phyloP scores from a whole-genome alignment of 495 filamentous ascomycete genomes.

The Evernia prunastri region DNA sequence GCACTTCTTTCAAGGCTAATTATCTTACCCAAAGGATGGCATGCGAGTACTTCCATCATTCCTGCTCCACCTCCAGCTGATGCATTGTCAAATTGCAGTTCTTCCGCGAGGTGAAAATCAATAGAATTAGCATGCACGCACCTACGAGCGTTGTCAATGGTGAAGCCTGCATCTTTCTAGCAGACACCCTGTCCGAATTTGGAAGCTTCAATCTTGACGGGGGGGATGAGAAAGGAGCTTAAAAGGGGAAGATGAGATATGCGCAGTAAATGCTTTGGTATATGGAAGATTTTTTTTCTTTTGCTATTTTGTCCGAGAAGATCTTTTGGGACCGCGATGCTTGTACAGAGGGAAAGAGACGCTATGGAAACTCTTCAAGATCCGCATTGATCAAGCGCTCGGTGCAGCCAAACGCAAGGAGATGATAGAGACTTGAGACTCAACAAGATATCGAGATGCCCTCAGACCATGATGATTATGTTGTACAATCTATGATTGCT shows the following conservation, averaged over 20 bases:
- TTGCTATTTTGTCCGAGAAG: not conserved
- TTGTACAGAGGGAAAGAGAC: not conserved
- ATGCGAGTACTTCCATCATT: not conserved
- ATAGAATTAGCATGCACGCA: not conserved
- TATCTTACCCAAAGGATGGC: not conserved
- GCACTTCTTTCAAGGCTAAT: not conserved
- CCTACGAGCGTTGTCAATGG: not conserved
- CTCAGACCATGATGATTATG: not conserved
- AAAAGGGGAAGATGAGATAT: not conserved
- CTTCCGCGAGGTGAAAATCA: not conserved
- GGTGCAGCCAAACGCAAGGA: not conserved
- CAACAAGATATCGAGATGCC: not conserved
- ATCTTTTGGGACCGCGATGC: not conserved
- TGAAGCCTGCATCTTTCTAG: not conserved
- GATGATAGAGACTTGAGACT: not conserved
- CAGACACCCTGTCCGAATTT: not conserved
- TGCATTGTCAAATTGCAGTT: not conserved
- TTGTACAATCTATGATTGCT: not conserved
- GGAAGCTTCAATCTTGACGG: not conserved
- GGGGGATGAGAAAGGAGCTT: no score
- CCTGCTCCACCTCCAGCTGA: not conserved
- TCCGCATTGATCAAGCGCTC: not conserved
- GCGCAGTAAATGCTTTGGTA: not conserved
- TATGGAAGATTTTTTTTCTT: not conserved
- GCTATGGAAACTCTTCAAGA: not conserved